Evolutionary conservation across 306 rosid species (phyloP), one percentile per base, ranked within the genome.

Genomic region (Sphenostylis stenocarpa): DNA sequence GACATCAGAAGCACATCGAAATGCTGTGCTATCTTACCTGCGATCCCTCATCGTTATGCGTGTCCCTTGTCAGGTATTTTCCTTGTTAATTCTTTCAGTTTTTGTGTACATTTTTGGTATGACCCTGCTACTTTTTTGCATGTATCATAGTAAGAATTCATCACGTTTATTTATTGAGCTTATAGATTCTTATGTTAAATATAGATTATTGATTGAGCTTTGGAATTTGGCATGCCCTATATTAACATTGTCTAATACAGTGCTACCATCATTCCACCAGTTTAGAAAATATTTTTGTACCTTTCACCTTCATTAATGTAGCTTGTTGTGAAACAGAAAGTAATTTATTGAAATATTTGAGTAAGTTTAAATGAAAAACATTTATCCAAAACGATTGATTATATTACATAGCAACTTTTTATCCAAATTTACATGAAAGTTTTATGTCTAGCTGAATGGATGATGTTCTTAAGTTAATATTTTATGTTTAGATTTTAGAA

Each of bases 41-140:
- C 82, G 72, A 81, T 75, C 74, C 48, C 82, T 91, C 36, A 84
- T 94, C 56, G 80, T 6, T 44, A 84, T 52, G 6, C 64, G 79
- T 84, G 81, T 86, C 73, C 82, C 96, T 19, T 90, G 93, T 51
- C 72, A 91, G 97, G 98, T 93, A 17, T 0, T 67, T 43, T 36
- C 19, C 44, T 24, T 57, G 20, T 67, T 23, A n/a, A 14, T 41
- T 55, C 11, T 26, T 67, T 36, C 21, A 38, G n/a, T n/a, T n/a
- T n/a, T n/a, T n/a, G n/a, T n/a, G n/a, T n/a, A n/a, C n/a, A n/a
- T n/a, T n/a, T n/a, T n/a, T n/a, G n/a, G n/a, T n/a, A n/a, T n/a
- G n/a, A n/a, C n/a, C n/a, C n/a, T n/a, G n/a, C n/a, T n/a, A n/a
- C n/a, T 48, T 13, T 17, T 48, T 14, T 44, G n/a, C 16, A 45